Base-by-base conservation (phyloP, 805 yeast species). In the Scheffersomyces amazonensis region DNA sequence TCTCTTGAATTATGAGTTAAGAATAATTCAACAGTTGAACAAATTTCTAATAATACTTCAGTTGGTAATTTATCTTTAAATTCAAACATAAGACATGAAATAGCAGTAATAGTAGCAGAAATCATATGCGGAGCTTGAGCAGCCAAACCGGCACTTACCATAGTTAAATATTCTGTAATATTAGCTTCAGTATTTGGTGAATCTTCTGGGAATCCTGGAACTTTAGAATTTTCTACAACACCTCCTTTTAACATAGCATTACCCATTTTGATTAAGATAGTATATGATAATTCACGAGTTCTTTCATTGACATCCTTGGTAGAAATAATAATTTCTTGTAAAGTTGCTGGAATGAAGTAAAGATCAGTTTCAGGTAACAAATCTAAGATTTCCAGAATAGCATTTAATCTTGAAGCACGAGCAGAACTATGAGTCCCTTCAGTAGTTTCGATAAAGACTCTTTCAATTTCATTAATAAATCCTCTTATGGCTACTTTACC, bases 121-220 rank as follows among this genome's bases (percentile, higher is more conserved):
- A 93, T 86, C 96, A 91, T 91, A 66, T 91, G 96, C 24, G 95
- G 91, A 21, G 93, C 77, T 47, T 85, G 82, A 40, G 96, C 96
- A 25, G 93, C 96, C 49, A 95, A 71, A 68, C 99, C 99, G 20
- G 97, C 99, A 61, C 91, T 79, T 21, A 91, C 83, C 83, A 93
- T 87, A 21, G 95, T 88, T 69, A 91, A 87, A 57, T 73, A 90
- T 62, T 90, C 96, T 32, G 81, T 75, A 39, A 90, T 71, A 15
- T 80, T 72, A 7, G 96, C 93, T 36, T 71, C 69, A 8, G 81
- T 68, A 42, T 76, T 76, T n/a, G 85, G 83, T 20, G 80, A 75
- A 5, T 67, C 74, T 5, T 70, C 63, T 33, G 77, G 89, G 56
- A 83, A 75, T 2, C 82, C 87, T 24, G 88, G 81, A 41, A 85